Percentiles rank a stretch among this genome's conserved stretches.
Conservation (phyloP, 176 grass and related monocot species). For the bread wheat (Triticum aestivum) region IWGSC_CS_RefSeq_v2.1 NC_057803.1:715502866-715503365, state of each 20-base stretch:
- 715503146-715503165: conserved; percentile 20
- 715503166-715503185: neutral
- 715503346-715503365: conserved; percentile 54
- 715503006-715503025: conserved; percentile 61
- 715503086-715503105: conserved; percentile 42
- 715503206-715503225: neutral
- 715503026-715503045: conserved; percentile 17
- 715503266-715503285: neutral
- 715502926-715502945: neutral
- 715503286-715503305: neutral
- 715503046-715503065: conserved; percentile 41
- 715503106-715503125: neutral
- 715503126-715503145: conserved; percentile 49
- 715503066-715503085: conserved; percentile 35
- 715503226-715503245: neutral
- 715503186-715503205: neutral
- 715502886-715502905: neutral
- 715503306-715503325: neutral
- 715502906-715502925: neutral
- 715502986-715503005: conserved; percentile 73
- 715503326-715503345: neutral
- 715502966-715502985: conserved; percentile 29
- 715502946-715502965: neutral
- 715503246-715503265: neutral
- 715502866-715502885: neutral